These are phyloP conservation scores for Ceratobasidium sp. DNA, from an alignment of 1,284 basidiomycete species.

Conservation along the genomic window DNA sequence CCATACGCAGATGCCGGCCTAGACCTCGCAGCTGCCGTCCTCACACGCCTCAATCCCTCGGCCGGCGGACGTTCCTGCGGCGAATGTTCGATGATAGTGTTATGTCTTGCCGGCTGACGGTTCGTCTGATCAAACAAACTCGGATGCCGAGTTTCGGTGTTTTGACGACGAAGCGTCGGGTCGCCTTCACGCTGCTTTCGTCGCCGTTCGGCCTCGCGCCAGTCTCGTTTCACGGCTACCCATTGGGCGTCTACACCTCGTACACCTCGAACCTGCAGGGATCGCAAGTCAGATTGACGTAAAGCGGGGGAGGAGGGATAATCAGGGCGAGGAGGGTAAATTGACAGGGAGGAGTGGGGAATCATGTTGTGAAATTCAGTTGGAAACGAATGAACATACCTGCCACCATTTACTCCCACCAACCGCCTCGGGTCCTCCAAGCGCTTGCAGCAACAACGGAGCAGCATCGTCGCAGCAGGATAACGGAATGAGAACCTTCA, in stretches of 20 bases:
- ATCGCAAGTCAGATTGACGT: constrained; percentile 54
- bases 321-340: constrained; percentile 71
- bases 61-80: constrained; percentile 47
- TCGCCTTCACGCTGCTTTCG: constrained; percentile 33
- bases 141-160: neutral
- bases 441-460: constrained; percentile 72
- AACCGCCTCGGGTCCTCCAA: constrained; percentile 80
- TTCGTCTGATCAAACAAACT: neutral
- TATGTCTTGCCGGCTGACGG: neutral
- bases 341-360: too few species aligned
- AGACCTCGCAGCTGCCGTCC: constrained; percentile 39
- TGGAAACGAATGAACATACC: too few species aligned
- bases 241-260: constrained; percentile 43
- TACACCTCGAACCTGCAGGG: constrained; percentile 57
- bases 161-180: constrained; percentile 44
- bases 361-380: too few species aligned
- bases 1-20: constrained; percentile 38
- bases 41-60: constrained; percentile 43
- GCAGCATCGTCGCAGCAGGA: constrained; percentile 83
- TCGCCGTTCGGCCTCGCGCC: constrained; percentile 37
- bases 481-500: constrained; percentile 77
- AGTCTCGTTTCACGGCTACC: constrained; percentile 42
- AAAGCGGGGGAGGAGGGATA: neutral
- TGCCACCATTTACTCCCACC: constrained; percentile 44
- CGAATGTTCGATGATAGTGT: constrained; percentile 54